Base-by-base conservation (phyloP, 202 grass and related monocot species). In the Elaeis oleifera region DNA sequence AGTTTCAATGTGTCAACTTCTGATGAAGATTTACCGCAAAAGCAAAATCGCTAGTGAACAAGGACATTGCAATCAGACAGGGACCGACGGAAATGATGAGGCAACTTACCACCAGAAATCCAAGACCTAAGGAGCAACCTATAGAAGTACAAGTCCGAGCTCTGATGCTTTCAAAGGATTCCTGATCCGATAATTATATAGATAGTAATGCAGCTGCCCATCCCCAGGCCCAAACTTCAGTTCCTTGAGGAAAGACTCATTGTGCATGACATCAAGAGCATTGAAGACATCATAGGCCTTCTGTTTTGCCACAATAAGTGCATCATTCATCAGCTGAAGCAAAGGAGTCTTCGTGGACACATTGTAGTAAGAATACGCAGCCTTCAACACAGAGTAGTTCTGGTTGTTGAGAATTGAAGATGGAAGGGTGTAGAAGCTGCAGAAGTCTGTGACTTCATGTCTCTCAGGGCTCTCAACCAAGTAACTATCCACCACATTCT, bases 171-270 rank as follows among this genome's bases (percentile, higher is more conserved):
- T 91, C 29, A 97, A 78, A 28, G 81, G 81, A 63, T 74, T 84
- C 56, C 71, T 56, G 58, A 91, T 60, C 5, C 92, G 84, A 19
- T 91, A 97, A 50, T 97, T 97, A 69, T 97, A 97, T 54, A 97
- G 83, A 63, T 97, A 97, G 77, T 97, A 97, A 65, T 91, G 92
- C 15, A 97, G 87, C 65, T 97, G 92, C 16, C 92, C 92, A 58
- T 97, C 92, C 28, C 92, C 92, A 59, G 88, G 87, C 18, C 92
- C 92, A 74, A 97, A 97, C 68, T 97, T 97, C 61, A 97, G 79
- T 26, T 97, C 92, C 73, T 84, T 97, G 32, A 97, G 80, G 76
- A 97, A 89, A 2, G 60, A 81, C 13, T 97, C 84, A 6, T 97
- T 97, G 39, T 97, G 84, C 92, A 97, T 97, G 28, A 86, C 84